phyloP scores from a whole-genome alignment of 352 stramenopile genomes.

The Globisporangium carolinianum region DNA sequence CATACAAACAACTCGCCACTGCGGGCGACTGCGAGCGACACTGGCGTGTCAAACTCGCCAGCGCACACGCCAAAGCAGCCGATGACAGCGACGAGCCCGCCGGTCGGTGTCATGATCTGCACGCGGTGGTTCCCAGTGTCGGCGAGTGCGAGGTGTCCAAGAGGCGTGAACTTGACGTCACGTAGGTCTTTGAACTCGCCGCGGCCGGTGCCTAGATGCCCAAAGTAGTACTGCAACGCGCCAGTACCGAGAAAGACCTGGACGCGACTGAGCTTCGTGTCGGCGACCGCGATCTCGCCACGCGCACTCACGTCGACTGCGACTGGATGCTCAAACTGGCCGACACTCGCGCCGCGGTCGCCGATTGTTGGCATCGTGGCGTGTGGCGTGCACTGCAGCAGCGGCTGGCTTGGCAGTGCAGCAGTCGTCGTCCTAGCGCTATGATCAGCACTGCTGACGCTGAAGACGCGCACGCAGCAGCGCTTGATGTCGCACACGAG shows the following conservation, averaged over 20 bases:
- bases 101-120: conserved; percentile 43
- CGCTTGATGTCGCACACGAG: conserved; percentile 35
- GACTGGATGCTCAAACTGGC: conserved; percentile 42
- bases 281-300: conserved; percentile 49
- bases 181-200: conserved; percentile 44
- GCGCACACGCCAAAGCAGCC: conserved; percentile 23
- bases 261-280: conserved; percentile 47
- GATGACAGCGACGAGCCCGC: conserved; percentile 27
- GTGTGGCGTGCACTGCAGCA: conserved; percentile 11
- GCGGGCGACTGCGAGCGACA: conserved; percentile 28
- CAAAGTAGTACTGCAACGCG: conserved; percentile 38
- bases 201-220: conserved; percentile 24
- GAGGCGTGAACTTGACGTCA: conserved; percentile 42
- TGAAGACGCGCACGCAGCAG: conserved; percentile 30
- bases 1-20: conserved; percentile 53
- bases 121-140: conserved; percentile 55
- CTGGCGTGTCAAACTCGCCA: conserved; percentile 28
- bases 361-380: conserved; percentile 19
- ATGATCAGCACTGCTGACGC: conserved; percentile 2
- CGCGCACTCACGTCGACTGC: conserved; percentile 43
- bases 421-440: conserved; percentile 12
- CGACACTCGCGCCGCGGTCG: conserved; percentile 22
- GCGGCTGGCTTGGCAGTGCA: conserved; percentile 1
- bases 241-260: conserved; percentile 49
- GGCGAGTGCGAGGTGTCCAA: conserved; percentile 43